phyloP scores from a whole-genome alignment of 1,284 basidiomycete genomes.

The Ganoderma sinense region DNA sequence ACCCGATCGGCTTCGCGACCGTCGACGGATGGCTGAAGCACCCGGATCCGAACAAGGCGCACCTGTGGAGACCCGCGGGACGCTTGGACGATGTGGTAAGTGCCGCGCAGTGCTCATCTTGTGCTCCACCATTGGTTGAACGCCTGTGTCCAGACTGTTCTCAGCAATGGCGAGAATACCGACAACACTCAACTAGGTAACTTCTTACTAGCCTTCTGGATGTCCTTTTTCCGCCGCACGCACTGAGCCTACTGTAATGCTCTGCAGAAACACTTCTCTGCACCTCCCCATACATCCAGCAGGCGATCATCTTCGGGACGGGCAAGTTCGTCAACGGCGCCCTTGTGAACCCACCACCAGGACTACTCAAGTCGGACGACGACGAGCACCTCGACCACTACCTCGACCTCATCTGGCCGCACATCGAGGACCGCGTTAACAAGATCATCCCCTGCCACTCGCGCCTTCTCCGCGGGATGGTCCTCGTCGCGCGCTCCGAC shows the following conservation, averaged over 20 bases:
- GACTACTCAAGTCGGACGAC: background rate
- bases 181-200: conserved; percentile 34
- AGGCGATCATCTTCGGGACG: conserved; percentile 28
- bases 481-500: conserved; percentile 29
- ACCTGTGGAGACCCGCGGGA: conserved; percentile 24
- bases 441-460: conserved; percentile 31
- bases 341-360: conserved; percentile 18
- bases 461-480: conserved; percentile 28
- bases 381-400: conserved; percentile 3
- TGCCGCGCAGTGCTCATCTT: background rate
- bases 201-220: background rate
- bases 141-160: conserved; percentile 22
- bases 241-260: background rate
- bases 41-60: conserved; percentile 13
- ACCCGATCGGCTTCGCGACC: conserved; percentile 18
- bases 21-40: conserved; percentile 18
- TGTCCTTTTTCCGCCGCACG: background rate
- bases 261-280: conserved; percentile 22
- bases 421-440: conserved; percentile 27
- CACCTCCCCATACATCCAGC: conserved; percentile 16
- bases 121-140: background rate
- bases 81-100: conserved; percentile 16
- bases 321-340: conserved; percentile 28
- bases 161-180: conserved; percentile 35
- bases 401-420: conserved; percentile 21